Conservation (phyloP, 164 flowering plant genomes). For the Magnolia officinalis region DNA sequence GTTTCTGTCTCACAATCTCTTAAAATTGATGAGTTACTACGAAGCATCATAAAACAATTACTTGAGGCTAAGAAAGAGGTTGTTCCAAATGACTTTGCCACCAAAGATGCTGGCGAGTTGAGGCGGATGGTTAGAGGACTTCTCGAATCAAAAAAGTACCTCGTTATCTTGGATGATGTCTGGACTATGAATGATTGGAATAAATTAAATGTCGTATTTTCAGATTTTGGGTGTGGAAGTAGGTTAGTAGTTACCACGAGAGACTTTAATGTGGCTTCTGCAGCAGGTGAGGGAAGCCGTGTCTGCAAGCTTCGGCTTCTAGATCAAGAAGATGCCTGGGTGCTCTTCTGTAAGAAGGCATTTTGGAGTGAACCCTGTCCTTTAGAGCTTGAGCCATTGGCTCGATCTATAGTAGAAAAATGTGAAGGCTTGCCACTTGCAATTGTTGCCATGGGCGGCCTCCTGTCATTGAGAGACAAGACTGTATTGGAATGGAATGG, state of each 20-base stretch:
- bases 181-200: slow-evolving; percentile 10
- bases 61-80: too few species aligned
- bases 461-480: slow-evolving; percentile 3
- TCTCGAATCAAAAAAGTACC: slow-evolving; percentile 6
- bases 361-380: slow-evolving; percentile 2
- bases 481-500: slow-evolving; percentile 13
- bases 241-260: background rate
- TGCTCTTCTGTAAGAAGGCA: slow-evolving; percentile 2
- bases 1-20: slow-evolving; percentile 24
- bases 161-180: slow-evolving; percentile 45
- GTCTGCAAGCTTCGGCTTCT: background rate
- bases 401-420: slow-evolving; percentile 9
- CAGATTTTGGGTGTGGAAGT: slow-evolving; percentile 14
- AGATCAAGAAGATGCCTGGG: background rate
- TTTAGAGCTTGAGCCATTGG: background rate
- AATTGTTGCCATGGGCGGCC: slow-evolving; percentile 15
- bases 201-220: too few species aligned
- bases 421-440: slow-evolving; percentile 28
- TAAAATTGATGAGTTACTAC: too few species aligned
- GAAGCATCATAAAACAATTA: too few species aligned
- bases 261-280: slow-evolving; percentile 20
- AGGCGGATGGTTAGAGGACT: too few species aligned
- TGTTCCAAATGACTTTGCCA: too few species aligned
- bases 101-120: too few species aligned
- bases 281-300: slow-evolving; percentile 18